Base-by-base conservation (phyloP, 2,329 filamentous ascomycete genomes). In the Aspergillus fumigatiaffinis region DNA sequence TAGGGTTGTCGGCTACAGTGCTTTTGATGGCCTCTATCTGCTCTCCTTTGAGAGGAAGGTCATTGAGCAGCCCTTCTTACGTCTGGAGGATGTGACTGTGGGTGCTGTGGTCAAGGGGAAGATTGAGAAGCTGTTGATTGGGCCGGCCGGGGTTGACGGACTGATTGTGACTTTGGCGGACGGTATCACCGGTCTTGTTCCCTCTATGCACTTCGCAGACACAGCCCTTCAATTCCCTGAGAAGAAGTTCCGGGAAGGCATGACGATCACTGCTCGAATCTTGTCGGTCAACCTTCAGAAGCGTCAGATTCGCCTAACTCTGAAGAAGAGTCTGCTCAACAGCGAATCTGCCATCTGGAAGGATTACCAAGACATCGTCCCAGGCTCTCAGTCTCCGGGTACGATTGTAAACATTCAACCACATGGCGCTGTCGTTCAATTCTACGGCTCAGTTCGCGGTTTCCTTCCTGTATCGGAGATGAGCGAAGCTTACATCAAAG, bases 401-500 rank as follows among this genome's bases (percentile, higher is more conserved):
- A 97, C 92, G 0, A 88, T 99, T 62, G 83, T 96, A 63, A 95
- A 89, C 62, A 80, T 99, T 10, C 80, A 91, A 56, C 76, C 84
- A 3, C 85, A 86, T 53, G 94, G 94, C 58, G 94, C 94, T 10
- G 85, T 93, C 20, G 89, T 99, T 53, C 91, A 96, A 70, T 99
- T 97, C 75, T 99, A 95, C 68, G 91, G 91, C 20, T 77, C 81
- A 8, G 80, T 99, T 21, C 85, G 86, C 63, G 95, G 89, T 8
- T 99, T 95, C 78, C 81, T 99, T 54, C 94, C 94, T 2, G 87
- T 96, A 0, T 90, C 90, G 1, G 93, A 99, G 75, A 99, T 99
- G 94, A 97, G 94, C 71, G 94, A 99, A 72, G 92, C 92, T 10
- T 97, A 89, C 70, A 97, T 99, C 68, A 85, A 89, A 64, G 90